phyloP scores from a whole-genome alignment of 495 filamentous ascomycete genomes.

The Choiromyces venosus region DNA sequence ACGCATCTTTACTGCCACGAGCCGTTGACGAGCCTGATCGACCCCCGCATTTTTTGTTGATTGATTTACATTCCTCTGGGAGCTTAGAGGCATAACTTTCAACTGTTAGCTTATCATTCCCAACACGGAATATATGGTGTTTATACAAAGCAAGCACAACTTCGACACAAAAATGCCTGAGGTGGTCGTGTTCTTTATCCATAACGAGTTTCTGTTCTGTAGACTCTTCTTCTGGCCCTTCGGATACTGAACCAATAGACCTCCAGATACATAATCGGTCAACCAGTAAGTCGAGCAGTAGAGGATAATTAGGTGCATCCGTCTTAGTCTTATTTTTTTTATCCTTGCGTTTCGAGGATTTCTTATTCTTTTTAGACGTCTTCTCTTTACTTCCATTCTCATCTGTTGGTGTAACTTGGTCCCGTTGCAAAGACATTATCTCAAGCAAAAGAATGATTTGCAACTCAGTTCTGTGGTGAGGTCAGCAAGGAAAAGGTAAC shows the following conservation, averaged over 20 bases:
- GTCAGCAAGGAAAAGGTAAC: not conserved
- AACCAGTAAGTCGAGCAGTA: conserved; percentile 74
- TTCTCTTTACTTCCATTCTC: conserved; percentile 45
- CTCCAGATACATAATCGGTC: conserved; percentile 97
- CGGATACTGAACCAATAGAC: conserved; percentile 59
- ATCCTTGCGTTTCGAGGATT: conserved; percentile 34
- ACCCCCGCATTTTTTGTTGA: conserved; percentile 84
- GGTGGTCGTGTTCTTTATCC: conserved; percentile 50
- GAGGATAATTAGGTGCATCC: conserved; percentile 50
- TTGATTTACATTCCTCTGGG: conserved; percentile 68
- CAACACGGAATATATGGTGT: conserved; percentile 20
- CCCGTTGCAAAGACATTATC: conserved; percentile 63
- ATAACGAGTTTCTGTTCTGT: conserved; percentile 38
- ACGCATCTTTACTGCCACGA: conserved; percentile 61
- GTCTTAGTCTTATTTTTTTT: conserved; percentile 48
- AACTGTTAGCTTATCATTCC: conserved; percentile 17
- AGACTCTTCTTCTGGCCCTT: conserved; percentile 52
- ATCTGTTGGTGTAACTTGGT: conserved; percentile 43
- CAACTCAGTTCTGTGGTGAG: conserved; percentile 61
- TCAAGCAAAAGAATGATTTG: conserved; percentile 90
- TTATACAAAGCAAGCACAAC: conserved; percentile 85
- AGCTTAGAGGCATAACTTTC: conserved; percentile 71
- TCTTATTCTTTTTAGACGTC: conserved; percentile 39
- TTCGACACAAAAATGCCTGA: conserved; percentile 80
- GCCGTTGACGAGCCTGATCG: conserved; percentile 48